Conservation (phyloP, 768 basidiomycete genomes). For the Erythrobasidium yunnanense region DNA sequence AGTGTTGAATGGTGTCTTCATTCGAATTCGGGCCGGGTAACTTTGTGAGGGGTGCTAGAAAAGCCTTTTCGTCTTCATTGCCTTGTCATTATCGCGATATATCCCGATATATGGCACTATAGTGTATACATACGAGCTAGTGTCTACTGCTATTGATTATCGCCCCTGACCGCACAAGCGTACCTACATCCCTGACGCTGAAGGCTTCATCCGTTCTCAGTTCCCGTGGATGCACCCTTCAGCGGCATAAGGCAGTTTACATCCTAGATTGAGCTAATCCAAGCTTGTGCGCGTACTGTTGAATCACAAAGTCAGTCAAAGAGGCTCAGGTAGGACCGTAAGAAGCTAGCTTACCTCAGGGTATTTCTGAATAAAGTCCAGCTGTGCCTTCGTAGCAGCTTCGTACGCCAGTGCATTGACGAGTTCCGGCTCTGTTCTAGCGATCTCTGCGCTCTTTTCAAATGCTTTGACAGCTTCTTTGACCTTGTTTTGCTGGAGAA, state of each 20-base stretch:
- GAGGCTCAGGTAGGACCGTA: background rate
- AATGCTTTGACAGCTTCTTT: conserved; percentile 79
- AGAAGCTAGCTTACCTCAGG: conserved; percentile 43
- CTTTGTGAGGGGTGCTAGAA: no score
- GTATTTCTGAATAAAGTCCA: conserved; percentile 70
- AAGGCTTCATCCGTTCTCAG: no score
- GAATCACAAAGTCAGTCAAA: background rate
- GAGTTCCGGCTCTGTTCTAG: conserved; percentile 82
- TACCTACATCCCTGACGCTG: no score
- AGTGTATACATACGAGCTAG: no score
- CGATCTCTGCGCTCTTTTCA: conserved; percentile 66
- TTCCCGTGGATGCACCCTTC: no score
- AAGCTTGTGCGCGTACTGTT: conserved; percentile 22
- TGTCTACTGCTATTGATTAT: no score
- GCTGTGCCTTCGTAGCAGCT: conserved; percentile 62
- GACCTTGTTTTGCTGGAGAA: conserved; percentile 79
- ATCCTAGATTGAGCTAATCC: conserved; percentile 19
- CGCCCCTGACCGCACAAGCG: no score
- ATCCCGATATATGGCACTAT: no score
- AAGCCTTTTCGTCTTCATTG: no score
- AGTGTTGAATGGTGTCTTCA: no score
- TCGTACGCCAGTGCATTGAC: conserved; percentile 31
- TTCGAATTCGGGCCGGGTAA: no score
- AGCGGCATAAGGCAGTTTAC: background rate
- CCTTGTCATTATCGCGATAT: no score